Base-by-base conservation (phyloP, 163 green algal genomes). In the Prototheca cutis region DNA sequence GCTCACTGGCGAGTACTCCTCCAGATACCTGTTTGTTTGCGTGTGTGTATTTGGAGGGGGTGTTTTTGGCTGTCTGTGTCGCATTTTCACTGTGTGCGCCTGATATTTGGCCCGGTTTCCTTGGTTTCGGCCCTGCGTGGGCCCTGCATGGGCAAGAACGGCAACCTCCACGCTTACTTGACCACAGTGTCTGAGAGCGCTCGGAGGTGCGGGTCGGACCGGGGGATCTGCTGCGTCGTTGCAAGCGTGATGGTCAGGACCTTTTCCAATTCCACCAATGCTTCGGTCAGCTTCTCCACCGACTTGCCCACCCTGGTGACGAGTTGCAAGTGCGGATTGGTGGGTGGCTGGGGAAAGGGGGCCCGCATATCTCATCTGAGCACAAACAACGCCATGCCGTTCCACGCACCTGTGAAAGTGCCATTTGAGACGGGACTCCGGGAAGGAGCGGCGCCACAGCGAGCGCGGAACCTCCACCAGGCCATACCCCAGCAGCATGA, bases 401-500 rank as follows among this genome's bases (percentile, higher is more conserved):
- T n/a, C 36, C 13, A 8, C 36, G 36, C 17, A 51, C 42, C 65
- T 61, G 61, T 83, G 69, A 24, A 61, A 71, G 29, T 63, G 49
- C 60, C 65, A 83, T 33, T 53, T 62, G 45, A 82, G 48, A 3
- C 74, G 54, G 1, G 24, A 53, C 31, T 79, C 73, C 25, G 80
- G 73, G 32, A 81, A 72, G 3, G 82, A 77, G 18, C 74, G 42
- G 7, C 67, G 65, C 84, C 84, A 93, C 25, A 94, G 63, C 25
- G 63, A 62, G 40, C 78, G 64, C 4, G 83, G 87, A n/a, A 93
- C 68, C 39, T 84, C 77, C 61, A 94, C 87, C 45, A 95, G 72
- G 17, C 87, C 87, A 71, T 84, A 93, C 4, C 82, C 84, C 29
- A 95, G 69, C 57, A 92, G 68, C 17, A 87, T 70, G 4, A 87